Evolutionary conservation across 495 filamentous ascomycete species (phyloP).

Genomic region (Aspergillus wentii): DNA sequence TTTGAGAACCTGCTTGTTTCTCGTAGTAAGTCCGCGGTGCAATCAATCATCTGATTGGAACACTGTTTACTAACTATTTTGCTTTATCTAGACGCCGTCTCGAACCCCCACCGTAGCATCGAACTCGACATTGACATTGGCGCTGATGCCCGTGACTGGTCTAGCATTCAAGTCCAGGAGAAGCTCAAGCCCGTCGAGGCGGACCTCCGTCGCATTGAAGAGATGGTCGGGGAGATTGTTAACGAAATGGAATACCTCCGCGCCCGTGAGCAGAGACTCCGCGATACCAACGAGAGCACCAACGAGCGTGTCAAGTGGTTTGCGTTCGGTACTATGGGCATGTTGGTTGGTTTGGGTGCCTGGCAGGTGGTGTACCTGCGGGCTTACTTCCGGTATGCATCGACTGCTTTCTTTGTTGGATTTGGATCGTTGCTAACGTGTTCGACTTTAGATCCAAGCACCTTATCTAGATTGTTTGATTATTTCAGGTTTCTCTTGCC

Average conservation of each 20-base stretch:
- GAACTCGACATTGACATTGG: constrained; percentile 99
- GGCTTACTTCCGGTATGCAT: constrained; percentile 81
- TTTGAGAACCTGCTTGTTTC: constrained; percentile 76
- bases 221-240: constrained; percentile 77
- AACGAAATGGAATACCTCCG: constrained; percentile 91
- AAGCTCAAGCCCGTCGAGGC: constrained; percentile 98
- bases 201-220: constrained; percentile 88
- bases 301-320: constrained; percentile 99
- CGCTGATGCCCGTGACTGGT: constrained; percentile 98
- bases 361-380: constrained; percentile 98
- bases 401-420: neutral
- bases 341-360: constrained; percentile 82
- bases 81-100: constrained; percentile 26
- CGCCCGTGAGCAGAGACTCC: constrained; percentile 83
- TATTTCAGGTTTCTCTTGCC: constrained; percentile 1
- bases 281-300: constrained; percentile 99
- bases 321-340: constrained; percentile 88
- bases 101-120: constrained; percentile 68
- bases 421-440: neutral
- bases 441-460: constrained; percentile 64
- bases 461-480: constrained; percentile 57
- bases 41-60: no score
- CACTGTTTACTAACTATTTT: no score
- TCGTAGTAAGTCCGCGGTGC: constrained; percentile 51
- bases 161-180: constrained; percentile 89